A percentile compares a stretch with the other conserved stretches of the same genome.
phyloP scores from a whole-genome alignment of 192 early-diverging fungal species.

The Backusella tuberculispora region DNA sequence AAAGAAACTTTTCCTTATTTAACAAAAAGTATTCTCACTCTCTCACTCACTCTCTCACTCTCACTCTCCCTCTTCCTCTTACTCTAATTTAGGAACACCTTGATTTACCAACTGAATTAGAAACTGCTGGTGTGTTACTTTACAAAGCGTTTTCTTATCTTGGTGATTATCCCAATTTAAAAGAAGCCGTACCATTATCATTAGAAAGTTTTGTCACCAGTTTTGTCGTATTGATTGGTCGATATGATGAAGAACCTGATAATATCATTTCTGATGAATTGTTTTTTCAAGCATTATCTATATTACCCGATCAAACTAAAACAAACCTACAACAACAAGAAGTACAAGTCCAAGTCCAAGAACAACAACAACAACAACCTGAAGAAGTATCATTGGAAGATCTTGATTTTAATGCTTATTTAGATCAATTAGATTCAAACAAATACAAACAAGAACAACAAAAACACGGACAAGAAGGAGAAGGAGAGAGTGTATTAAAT shows the following conservation, averaged over 20 bases:
- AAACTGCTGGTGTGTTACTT: constrained; percentile 37
- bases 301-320: constrained; percentile 14
- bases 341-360: neutral
- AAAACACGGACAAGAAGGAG: neutral
- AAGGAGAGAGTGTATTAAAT: neutral
- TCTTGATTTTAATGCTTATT: constrained; percentile 32
- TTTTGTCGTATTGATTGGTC: constrained; percentile 31
- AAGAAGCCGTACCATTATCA: constrained; percentile 24
- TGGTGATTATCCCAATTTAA: constrained; percentile 35
- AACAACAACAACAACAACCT: neutral
- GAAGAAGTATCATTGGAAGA: constrained; percentile 33
- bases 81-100: constrained; percentile 39
- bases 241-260: constrained; percentile 20
- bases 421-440: constrained; percentile 13
- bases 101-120: constrained; percentile 27
- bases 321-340: neutral
- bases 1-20: neutral
- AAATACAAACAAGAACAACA: neutral
- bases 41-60: too few species aligned
- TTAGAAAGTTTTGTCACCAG: constrained; percentile 33
- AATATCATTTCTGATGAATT: constrained; percentile 11
- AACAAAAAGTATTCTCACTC: neutral
- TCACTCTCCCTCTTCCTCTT: too few species aligned
- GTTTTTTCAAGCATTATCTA: constrained; percentile 32
- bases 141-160: constrained; percentile 44